Base-by-base conservation (phyloP, 1,139 yeast species). In the Entelexis sorbosivorans region DNA sequence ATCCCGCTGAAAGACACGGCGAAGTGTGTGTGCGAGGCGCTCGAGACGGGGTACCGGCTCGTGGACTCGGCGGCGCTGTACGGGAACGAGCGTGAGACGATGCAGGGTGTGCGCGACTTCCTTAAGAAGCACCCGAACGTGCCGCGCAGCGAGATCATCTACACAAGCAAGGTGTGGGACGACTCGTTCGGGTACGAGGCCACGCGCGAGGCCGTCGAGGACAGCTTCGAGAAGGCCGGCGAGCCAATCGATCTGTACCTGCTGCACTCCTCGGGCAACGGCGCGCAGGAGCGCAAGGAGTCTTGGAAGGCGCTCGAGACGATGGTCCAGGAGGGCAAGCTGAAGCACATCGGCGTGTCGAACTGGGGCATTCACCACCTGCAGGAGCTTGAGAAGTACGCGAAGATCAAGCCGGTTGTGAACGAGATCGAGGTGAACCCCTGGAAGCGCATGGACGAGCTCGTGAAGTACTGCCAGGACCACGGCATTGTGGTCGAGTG, bases 21-120 rank as follows among this genome's bases (percentile, higher is more conserved):
- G 2, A 62, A 64, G 1, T 60, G 75, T 28, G 81, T 78, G 1
- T 67, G 71, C 54, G 63, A 70, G 35, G 84, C 82, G 1, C 71
- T 84, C 59, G 69, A 72, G 34, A 69, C 65, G 26, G 94, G 94
- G 0, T 83, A 82, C 63, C 75, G 93, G 57, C 88, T 81, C 59
- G 69, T 81, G 48, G 88, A 81, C 60, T 70, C 80, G 5, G 88
- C 87, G 2, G 71, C 72, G 20, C 64, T 66, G 31, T 83, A 83
- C 63, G 59, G 63, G 5, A 77, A 76, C 60, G 78, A 77, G 61
- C 58, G 58, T 20, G 75, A 70, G 59, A 64, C 73, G 59, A 66
- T 61, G 64, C 57, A 63, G 50, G 66, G 77, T 5, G 68, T 75
- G 51, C 66, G 70, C n/a, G 60, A 67, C 48, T 78, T 76, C 66